Base-by-base conservation (phyloP, 768 basidiomycete genomes). In the Kwoniella dejecticola region DNA sequence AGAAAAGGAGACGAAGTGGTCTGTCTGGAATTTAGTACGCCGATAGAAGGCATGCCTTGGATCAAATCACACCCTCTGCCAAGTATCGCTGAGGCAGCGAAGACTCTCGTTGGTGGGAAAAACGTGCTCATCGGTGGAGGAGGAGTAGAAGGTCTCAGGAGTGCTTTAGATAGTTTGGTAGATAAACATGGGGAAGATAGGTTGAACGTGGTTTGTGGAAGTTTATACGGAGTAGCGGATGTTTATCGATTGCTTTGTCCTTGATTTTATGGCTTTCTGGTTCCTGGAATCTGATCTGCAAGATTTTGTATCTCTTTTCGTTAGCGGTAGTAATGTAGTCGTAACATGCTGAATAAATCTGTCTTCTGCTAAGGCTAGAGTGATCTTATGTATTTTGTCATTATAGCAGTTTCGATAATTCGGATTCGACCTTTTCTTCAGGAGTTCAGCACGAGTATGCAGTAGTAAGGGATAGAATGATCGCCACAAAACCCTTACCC, bases 41-140 rank as follows among this genome's bases (percentile, higher is more conserved):
- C 85, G 3, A 89, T 92, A 0, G 89, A 87, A 2, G 90, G 88
- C 2, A 98, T 99, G 96, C 91, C 94, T 0, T 99, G 96, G 96
- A 87, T 98, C 24, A 83, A 81, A 36, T 80, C 87, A 3, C 87
- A 88, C 0, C 74, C 84, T 6, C 82, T 84, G 3, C 76, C 76
- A 1, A 83, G 84, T 48, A 67, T 94, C 11, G 70, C 79, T 21
- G 75, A 70, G 23, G 81, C 76, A 53, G 68, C 72, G 36, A 68
- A 67, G 72, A 19, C 17, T 7, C 13, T 62, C 3, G 48, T 66
- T 0, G 41, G 33, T 21, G 33, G 67, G 72, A 19, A 31, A 19
- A 38, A 36, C 24, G 38, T 59, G 24, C 38, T 5, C 17, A 26
- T 56, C 13, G 59, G 52, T 27, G 21, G 23, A 10, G 42, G 6